Evolutionary conservation across 2,329 filamentous ascomycete genomes (phyloP).

Genomic region (Aspergillus tubingensis): DNA sequence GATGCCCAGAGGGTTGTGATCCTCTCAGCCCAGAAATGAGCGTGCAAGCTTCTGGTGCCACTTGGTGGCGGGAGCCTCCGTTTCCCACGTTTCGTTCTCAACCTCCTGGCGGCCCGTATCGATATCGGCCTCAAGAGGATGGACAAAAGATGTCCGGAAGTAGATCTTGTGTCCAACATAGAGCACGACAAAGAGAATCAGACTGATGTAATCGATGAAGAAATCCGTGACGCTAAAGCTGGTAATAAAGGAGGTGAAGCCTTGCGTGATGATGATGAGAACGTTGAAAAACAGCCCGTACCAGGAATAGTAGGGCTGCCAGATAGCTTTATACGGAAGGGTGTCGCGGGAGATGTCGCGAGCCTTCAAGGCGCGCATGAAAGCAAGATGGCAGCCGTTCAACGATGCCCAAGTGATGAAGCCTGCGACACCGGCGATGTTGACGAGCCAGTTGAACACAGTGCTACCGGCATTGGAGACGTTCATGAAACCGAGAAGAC

Average conservation of each 20-base stretch:
- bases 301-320: conserved; percentile 65
- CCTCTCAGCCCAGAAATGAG: conserved; percentile 12
- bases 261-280: conserved; percentile 67
- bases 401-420: conserved; percentile 43
- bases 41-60: conserved; percentile 20
- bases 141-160: conserved; percentile 41
- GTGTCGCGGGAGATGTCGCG: conserved; percentile 60
- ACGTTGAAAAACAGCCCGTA: conserved; percentile 68
- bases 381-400: conserved; percentile 62
- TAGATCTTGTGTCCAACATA: conserved; percentile 62
- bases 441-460: conserved; percentile 53
- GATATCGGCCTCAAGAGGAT: conserved; percentile 45
- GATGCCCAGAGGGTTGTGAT: not conserved
- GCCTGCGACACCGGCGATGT: conserved; percentile 38
- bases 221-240: conserved; percentile 61
- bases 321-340: conserved; percentile 62
- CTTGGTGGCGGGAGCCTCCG: conserved; percentile 15
- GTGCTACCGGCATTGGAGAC: conserved; percentile 61
- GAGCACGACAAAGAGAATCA: conserved; percentile 64
- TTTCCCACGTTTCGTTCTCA: conserved; percentile 38
- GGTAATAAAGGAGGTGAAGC: conserved; percentile 67
- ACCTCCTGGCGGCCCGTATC: conserved; percentile 41
- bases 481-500: conserved; percentile 70
- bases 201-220: conserved; percentile 64
- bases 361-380: conserved; percentile 60